A percentile compares a stretch with the other conserved stretches of the same genome.
phyloP scores from a whole-genome alignment of 352 stramenopile species.

The Blastocystis sp. region DNA sequence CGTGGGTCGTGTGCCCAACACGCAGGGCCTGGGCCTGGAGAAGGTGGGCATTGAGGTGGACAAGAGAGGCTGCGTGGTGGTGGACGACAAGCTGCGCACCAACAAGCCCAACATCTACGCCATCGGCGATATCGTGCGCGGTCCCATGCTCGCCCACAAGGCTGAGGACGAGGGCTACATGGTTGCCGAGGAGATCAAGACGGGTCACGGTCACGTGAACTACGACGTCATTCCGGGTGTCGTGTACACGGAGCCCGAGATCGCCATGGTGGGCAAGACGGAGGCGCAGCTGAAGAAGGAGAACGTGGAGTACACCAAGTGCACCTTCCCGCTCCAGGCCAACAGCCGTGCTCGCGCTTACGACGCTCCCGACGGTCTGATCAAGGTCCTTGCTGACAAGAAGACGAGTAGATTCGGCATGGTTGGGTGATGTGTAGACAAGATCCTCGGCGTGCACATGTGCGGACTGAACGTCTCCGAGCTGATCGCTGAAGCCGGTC shows the following conservation, averaged over 20 bases:
- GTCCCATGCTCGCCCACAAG: constrained; percentile 98
- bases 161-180: constrained; percentile 98
- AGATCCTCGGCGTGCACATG: constrained; percentile 97
- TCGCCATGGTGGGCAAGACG: constrained; percentile 91
- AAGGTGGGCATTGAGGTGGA: constrained; percentile 93
- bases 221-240: constrained; percentile 98
- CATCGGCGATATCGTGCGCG: constrained; percentile 95
- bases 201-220: constrained; percentile 96
- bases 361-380: constrained; percentile 90
- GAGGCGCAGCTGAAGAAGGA: constrained; percentile 95
- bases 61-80: constrained; percentile 92
- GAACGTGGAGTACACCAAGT: constrained; percentile 91
- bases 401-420: constrained; percentile 79
- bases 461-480: constrained; percentile 97
- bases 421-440: constrained; percentile 80
- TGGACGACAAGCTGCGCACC: constrained; percentile 95
- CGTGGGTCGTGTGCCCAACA: constrained; percentile 92
- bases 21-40: constrained; percentile 91
- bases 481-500: constrained; percentile 97
- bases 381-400: constrained; percentile 97
- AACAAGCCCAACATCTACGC: constrained; percentile 90
- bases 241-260: constrained; percentile 89
- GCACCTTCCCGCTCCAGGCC: constrained; percentile 95
- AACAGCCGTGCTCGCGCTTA: constrained; percentile 93
- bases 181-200: constrained; percentile 94